phyloP scores from a whole-genome alignment of 345 rosid species.

The Aquilaria yunnanensis region DNA sequence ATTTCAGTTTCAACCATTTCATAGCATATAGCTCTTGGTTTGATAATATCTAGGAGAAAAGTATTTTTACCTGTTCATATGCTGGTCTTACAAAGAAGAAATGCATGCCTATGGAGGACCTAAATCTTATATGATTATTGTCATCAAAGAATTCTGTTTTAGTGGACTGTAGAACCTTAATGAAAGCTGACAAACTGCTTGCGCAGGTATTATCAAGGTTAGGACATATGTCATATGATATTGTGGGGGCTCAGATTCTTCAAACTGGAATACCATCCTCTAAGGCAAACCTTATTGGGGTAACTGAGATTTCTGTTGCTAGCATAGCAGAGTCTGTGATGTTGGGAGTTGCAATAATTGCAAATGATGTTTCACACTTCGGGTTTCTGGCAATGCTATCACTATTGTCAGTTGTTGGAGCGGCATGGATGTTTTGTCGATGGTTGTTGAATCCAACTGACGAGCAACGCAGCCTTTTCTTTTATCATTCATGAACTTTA shows the following conservation, averaged over 20 bases:
- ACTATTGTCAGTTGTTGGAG: slow-evolving; percentile 76
- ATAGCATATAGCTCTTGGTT: too few relatives aligned
- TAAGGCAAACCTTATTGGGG: slow-evolving; percentile 89
- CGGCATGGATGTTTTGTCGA: slow-evolving; percentile 81
- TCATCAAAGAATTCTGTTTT: too few relatives aligned
- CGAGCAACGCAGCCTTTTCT: slow-evolving; percentile 70
- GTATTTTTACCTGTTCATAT: too few relatives aligned
- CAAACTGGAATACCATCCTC: slow-evolving; percentile 91
- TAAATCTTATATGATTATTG: too few relatives aligned
- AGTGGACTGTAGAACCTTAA: too few relatives aligned
- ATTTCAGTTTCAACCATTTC: not conserved
- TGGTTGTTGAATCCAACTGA: slow-evolving; percentile 85
- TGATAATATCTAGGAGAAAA: too few relatives aligned
- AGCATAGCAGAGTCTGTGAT: slow-evolving; percentile 87
- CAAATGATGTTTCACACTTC: slow-evolving; percentile 78
- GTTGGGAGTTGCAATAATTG: slow-evolving; percentile 84
- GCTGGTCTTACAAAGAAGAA: too few relatives aligned
- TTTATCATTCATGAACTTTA: slow-evolving; percentile 27
- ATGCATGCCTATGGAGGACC: too few relatives aligned
- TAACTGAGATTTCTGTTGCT: slow-evolving; percentile 83
- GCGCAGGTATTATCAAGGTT: slow-evolving; percentile 78
- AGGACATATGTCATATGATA: slow-evolving; percentile 88
- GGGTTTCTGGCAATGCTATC: slow-evolving; percentile 66
- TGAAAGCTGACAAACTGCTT: not conserved
- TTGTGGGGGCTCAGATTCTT: slow-evolving; percentile 90